Base-by-base conservation (phyloP, 441 rosid genomes). In the Iberis amara region DNA sequence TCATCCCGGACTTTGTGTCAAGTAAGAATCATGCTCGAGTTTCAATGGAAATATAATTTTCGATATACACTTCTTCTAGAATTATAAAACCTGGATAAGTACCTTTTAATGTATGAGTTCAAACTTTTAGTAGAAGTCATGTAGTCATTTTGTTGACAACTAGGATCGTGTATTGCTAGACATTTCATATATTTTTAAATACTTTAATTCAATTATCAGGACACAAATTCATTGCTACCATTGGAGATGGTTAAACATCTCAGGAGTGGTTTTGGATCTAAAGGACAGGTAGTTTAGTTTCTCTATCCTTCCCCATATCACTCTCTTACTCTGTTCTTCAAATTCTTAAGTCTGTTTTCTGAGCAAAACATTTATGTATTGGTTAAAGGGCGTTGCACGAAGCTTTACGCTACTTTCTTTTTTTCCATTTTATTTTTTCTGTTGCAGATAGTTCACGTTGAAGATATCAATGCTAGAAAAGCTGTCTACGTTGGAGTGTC, bases 231-330 rank as follows among this genome's bases (percentile, higher is more conserved):
- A 31, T 73, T 92, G 73, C 64, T 66, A 39, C 86, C 92, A 7
- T 27, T 46, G 13, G 96, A 79, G 74, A 84, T 92, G 86, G 74
- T 86, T 66, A 80, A 80, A 68, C 98, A 92, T 80, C 96, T 92
- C 57, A 76, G 57, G 68, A 63, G 73, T 73, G 84, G 79, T 71
- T 47, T 73, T 62, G 98, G 97, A 64, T 78, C 84, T 43, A 73
- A 66, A 47, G 92, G 89, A 58, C 97, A 88, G 88, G 96, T 92
- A 67, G 59, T 55, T 65, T 51, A 54, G 54, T 13, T 45, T 8
- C 40, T 58, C 52, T 42, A 49, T 52, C 1, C n/a, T n/a, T n/a
- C n/a, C n/a, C n/a, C n/a, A n/a, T n/a, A n/a, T 55, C 8, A 13
- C 41, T 39, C 14, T 14, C 31, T 59, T 11, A 12, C 43, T 39